Base-by-base conservation (phyloP, 345 rosid genomes). In the Hirschfeldia incana region DNA sequence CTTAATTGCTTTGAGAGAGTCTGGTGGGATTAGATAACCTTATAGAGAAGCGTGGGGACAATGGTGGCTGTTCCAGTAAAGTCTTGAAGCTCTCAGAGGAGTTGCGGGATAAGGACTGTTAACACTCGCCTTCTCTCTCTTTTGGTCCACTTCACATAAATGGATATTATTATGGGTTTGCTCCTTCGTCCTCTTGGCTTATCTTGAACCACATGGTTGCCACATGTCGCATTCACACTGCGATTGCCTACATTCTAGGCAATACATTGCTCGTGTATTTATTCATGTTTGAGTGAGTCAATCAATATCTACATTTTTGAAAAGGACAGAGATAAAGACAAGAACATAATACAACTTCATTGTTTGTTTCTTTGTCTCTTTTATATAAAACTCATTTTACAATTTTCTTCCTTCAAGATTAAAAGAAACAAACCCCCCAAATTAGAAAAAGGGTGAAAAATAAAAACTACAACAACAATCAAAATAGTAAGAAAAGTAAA, bases 141-240 rank as follows among this genome's bases (percentile, higher is more conserved):
- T 80, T 74, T 80, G 83, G 83, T 80, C 83, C 79, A 80, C 79
- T 80, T 80, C 79, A 53, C 75, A 74, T 80, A 62, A 80, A 80
- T 80, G 71, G 75, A 69, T 74, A 74, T 79, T 26, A 60, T 46
- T 46, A 60, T 67, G 74, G 28, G 78, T 73, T 74, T 69, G 71
- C 13, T 62, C n/a, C 53, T 60, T 33, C 61, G 63, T 67, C 70
- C 27, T 42, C 64, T 76, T 69, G 83, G 83, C 75, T 80, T 80
- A 80, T 74, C 83, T 69, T 69, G 79, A 62, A 62, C 79, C 83
- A 80, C 82, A 79, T 79, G 46, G 29, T 79, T 0, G 78, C 46
- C 78, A 79, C 75, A 33, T 70, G 83, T 80, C 79, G 60, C 10
- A 10, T 42, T 80, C 75, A 51, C 21, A 61, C 59, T 36, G 44